Base-by-base conservation (phyloP, 2,329 filamentous ascomycete genomes). In the Colletotrichum cuscutae region DNA sequence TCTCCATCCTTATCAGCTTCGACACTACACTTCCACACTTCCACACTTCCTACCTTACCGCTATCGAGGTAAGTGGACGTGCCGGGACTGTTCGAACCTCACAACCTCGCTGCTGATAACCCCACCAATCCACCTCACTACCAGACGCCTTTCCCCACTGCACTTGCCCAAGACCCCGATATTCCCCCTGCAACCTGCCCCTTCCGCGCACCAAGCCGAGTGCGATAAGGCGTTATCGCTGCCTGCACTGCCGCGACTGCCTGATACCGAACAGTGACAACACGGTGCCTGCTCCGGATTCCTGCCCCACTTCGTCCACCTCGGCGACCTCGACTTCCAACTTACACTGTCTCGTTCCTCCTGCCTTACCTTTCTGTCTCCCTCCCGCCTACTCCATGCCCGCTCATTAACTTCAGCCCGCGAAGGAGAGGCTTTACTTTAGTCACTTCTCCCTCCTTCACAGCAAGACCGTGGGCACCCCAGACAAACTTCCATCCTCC, bases 201-300 rank as follows among this genome's bases (percentile, higher is more conserved):
- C 26, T 42, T 59, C 54, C 49, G 46, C 64, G 35, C 64, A 30
- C 58, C 53, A 53, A 24, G 28, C 56, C 26, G 22, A 65, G 53
- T 74, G 46, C 61, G 72, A 71, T 69, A 74, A 68, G 66, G 63
- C 54, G 76, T 79, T 79, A 80, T 80, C 77, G 75, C 75, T 80
- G 76, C 78, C 77, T 79, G 59, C 64, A 65, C 79, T 68, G n/a
- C 46, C 60, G 42, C 68, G 54, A 71, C 72, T 74, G 72, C 68
- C 70, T 75, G 68, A 75, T 71, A 73, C 56, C 28, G 56, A 28
- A 58, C 71, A 73, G 67, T 77, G 76, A 76, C 80, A 42, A 52
- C 35, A 66, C 70, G 30, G 67, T 73, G 60, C 72, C 68, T 74
- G 72, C 72, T 74, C 59, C 54, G 52, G 53, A 59, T 58, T 24